A percentile compares a stretch with the other conserved stretches of the same genome.
Evolutionary conservation across 164 flowering plant species (phyloP).

Genomic region (Warburgia ugandensis): DNA sequence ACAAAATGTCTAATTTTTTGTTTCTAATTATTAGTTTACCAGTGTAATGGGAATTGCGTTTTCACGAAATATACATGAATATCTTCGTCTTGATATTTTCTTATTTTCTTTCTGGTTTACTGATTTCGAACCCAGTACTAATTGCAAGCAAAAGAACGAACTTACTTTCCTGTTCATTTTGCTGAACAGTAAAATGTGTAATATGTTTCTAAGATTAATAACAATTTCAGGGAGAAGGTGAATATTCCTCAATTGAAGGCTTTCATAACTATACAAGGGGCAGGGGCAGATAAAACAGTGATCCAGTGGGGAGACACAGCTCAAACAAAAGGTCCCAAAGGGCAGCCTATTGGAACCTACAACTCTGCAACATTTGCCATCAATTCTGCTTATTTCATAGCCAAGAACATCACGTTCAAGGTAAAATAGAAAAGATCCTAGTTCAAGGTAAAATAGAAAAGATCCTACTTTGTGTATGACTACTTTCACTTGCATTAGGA

Average conservation of each 20-base stretch:
- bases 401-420: slow-evolving; percentile 97
- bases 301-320: slow-evolving; percentile 98
- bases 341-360: slow-evolving; percentile 77
- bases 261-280: slow-evolving; percentile 84
- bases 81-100: neutral
- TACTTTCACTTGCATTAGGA: no score
- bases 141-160: no score
- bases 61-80: no score
- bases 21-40: no score
- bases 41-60: no score
- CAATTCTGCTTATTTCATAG: slow-evolving; percentile 78
- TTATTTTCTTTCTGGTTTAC: neutral
- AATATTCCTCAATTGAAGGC: slow-evolving; percentile 65
- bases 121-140: no score
- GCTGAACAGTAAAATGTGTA: no score
- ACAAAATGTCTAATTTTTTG: no score
- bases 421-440: slow-evolving; percentile 25
- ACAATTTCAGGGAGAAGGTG: slow-evolving; percentile 78
- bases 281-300: slow-evolving; percentile 86
- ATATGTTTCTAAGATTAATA: neutral
- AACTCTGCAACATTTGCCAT: slow-evolving; percentile 93
- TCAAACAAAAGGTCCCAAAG: slow-evolving; percentile 55
- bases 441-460: slow-evolving; percentile 54
- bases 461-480: no score
- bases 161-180: no score